phyloP scores from a whole-genome alignment of 2,329 filamentous ascomycete species.

The Monosporascus sp. region DNA sequence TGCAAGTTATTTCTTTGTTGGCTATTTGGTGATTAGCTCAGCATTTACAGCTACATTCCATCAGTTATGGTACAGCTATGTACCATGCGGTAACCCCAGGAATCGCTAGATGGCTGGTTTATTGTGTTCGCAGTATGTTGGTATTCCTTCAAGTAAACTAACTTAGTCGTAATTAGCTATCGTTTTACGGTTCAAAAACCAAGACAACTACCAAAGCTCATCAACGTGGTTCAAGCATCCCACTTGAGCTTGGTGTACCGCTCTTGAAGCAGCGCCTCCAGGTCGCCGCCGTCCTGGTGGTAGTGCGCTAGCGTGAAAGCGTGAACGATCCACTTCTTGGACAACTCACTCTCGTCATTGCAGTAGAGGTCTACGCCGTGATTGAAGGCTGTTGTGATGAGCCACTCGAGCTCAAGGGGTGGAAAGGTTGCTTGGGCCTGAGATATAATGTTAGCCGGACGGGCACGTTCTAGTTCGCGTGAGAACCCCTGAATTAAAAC shows the following conservation, averaged over 20 bases:
- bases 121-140: no score
- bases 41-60: no score
- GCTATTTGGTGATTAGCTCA: background rate
- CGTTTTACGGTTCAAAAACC: background rate
- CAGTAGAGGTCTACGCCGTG: constrained; percentile 63
- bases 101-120: no score
- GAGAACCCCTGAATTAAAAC: constrained; percentile 4
- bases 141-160: no score
- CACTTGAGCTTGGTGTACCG: constrained; percentile 38
- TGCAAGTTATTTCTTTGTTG: background rate
- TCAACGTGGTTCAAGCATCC: constrained; percentile 6
- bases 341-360: constrained; percentile 46
- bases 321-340: constrained; percentile 57
- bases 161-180: no score
- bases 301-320: constrained; percentile 58
- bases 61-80: no score
- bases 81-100: no score
- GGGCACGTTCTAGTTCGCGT: background rate
- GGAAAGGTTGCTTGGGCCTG: constrained; percentile 52
- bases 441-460: constrained; percentile 1
- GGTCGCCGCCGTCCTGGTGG: constrained; percentile 46
- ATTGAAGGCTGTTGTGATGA: constrained; percentile 66
- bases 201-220: background rate
- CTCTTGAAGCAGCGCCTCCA: constrained; percentile 39
- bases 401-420: constrained; percentile 66